phyloP scores from a whole-genome alignment of 1,139 yeast genomes.

The Hyphopichia buzzinii region DNA sequence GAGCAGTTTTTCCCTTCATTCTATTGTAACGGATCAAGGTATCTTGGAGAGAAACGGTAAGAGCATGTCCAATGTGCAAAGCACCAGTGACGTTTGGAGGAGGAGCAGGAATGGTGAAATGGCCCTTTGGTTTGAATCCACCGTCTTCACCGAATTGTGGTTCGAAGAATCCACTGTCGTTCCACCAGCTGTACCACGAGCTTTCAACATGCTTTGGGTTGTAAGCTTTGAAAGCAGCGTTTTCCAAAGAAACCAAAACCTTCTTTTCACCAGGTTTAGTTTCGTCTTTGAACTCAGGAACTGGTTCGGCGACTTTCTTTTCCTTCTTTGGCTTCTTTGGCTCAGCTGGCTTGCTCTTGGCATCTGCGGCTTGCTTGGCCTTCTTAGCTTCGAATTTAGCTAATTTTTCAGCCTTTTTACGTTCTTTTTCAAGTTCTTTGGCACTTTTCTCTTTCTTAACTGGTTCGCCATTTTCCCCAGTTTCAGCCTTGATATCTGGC shows the following conservation, averaged over 20 bases:
- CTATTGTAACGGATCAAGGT: constrained; percentile 89
- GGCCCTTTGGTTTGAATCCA: constrained; percentile 73
- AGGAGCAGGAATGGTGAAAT: constrained; percentile 91
- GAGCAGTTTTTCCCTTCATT: constrained; percentile 94
- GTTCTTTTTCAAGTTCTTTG: constrained; percentile 86
- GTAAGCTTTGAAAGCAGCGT: constrained; percentile 91
- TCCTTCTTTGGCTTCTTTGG: constrained; percentile 70
- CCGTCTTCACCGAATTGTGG: constrained; percentile 84
- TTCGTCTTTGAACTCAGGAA: constrained; percentile 78
- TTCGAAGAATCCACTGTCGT: constrained; percentile 77
- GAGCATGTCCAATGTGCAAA: constrained; percentile 96
- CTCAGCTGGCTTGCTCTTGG: constrained; percentile 34
- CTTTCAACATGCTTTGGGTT: constrained; percentile 91
- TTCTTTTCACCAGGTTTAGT: constrained; percentile 92
- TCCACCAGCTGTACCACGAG: constrained; percentile 99
- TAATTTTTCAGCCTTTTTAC: constrained; percentile 93
- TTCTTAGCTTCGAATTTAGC: constrained; percentile 94
- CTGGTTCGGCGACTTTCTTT: constrained; percentile 65
- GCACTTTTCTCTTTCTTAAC: constrained; percentile 51
- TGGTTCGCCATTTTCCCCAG: constrained; percentile 14
- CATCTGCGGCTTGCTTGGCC: constrained; percentile 64
- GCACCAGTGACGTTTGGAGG: constrained; percentile 99
- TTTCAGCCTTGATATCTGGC: too few species aligned
- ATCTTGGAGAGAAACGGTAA: constrained; percentile 94
- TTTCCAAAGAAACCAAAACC: constrained; percentile 77